Conservation (phyloP, 805 yeast genomes). For the Metschnikowia kofuensis region DNA sequence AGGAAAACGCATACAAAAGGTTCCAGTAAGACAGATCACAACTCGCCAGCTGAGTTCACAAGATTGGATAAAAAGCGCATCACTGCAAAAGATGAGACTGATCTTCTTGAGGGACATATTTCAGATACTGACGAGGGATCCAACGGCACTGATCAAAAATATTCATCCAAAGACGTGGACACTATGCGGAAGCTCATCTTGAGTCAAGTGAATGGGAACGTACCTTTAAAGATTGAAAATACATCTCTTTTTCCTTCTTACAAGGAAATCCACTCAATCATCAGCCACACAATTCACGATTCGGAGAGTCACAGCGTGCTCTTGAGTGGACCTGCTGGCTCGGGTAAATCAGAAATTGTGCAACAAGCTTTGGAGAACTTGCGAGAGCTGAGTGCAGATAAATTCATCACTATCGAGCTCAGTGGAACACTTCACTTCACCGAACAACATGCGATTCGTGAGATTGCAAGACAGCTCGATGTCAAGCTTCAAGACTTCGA, state of each 20-base stretch:
- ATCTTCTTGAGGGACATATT: too few species aligned
- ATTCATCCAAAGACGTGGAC: constrained; percentile 3
- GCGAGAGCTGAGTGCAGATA: constrained; percentile 36
- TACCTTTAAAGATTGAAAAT: constrained; percentile 7
- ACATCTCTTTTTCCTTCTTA: constrained; percentile 29
- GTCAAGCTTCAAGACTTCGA: constrained; percentile 20
- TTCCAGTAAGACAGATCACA: too few species aligned
- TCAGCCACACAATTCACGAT: constrained; percentile 62
- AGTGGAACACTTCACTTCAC: constrained; percentile 72
- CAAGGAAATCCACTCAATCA: constrained; percentile 51
- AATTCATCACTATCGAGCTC: constrained; percentile 60
- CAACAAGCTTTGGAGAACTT: constrained; percentile 53
- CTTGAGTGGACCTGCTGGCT: constrained; percentile 73
- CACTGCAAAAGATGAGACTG: too few species aligned
- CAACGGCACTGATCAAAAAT: too few species aligned
- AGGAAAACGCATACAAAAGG: too few species aligned
- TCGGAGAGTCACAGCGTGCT: constrained; percentile 81
- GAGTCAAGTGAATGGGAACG: constrained; percentile 12
- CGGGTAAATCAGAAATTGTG: constrained; percentile 70
- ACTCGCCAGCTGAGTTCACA: too few species aligned
- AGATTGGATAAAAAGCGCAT: too few species aligned
- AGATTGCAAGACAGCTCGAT: constrained; percentile 83
- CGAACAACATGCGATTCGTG: constrained; percentile 77
- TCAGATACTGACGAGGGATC: too few species aligned
- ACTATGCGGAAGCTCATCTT: constrained; percentile 8